Percentiles rank a stretch among this genome's conserved stretches.
Conservation (phyloP, 139 green algal species). For the Chlamydomonas schloesseri region DNA sequence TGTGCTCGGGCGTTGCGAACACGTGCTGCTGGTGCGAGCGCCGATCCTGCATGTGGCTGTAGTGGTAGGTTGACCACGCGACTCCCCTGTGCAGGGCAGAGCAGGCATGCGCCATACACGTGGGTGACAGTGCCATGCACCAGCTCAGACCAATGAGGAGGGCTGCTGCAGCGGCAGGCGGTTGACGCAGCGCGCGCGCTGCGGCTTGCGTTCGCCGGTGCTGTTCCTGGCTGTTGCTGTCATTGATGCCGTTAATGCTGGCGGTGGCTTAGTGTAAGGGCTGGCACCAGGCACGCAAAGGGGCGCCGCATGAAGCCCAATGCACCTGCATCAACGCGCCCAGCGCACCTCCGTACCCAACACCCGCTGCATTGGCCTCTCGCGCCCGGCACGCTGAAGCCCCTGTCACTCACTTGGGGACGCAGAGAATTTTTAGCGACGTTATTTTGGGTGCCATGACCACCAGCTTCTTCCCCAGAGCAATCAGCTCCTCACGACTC, state of each 20-base stretch:
- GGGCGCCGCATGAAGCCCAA: no score
- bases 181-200: not conserved
- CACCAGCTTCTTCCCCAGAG: constrained; percentile 19
- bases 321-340: no score
- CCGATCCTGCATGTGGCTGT: constrained; percentile 9
- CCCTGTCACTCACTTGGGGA: constrained; percentile 41
- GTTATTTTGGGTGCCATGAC: not conserved
- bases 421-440: constrained; percentile 12
- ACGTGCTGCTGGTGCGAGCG: not conserved
- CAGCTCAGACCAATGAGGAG: not conserved
- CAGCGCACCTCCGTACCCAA: no score
- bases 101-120: not conserved
- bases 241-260: no score
- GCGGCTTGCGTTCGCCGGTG: no score
- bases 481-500: constrained; percentile 20
- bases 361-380: no score
- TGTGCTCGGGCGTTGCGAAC: not conserved
- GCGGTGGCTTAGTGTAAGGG: no score
- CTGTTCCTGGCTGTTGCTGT: no score
- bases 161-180: not conserved
- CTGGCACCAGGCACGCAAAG: no score
- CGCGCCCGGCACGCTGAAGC: no score
- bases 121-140: not conserved
- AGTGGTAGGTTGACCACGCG: constrained; percentile 33
- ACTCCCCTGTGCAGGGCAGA: not conserved